A percentile compares a stretch with the other conserved stretches of the same genome.
Conservation (phyloP, 2,329 filamentous ascomycete genomes). For the Dothideomycetidae sp. region DNA sequence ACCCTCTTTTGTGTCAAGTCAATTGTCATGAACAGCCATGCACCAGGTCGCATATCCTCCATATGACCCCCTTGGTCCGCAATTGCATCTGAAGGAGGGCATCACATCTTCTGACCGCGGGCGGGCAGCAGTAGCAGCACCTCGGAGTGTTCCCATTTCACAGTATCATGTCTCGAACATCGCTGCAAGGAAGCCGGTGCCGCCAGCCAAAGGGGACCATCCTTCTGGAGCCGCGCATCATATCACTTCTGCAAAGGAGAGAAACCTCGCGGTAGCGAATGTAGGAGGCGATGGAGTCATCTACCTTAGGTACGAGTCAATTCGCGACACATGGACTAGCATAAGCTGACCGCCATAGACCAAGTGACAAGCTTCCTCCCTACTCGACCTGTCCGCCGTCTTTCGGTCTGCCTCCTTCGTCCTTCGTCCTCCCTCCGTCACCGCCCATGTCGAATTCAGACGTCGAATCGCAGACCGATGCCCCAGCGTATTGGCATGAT, state of each 20-base stretch:
- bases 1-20: no score
- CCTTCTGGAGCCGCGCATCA: neutral
- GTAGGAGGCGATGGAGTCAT: constrained; percentile 30
- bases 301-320: constrained; percentile 26
- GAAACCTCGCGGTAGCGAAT: constrained; percentile 30
- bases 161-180: neutral
- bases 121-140: neutral
- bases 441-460: constrained; percentile 2
- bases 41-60: neutral
- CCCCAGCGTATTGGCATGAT: constrained; percentile 12
- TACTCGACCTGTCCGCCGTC: constrained; percentile 8
- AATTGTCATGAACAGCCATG: neutral
- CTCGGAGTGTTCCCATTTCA: neutral
- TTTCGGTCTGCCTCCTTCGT: constrained; percentile 9
- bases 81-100: neutral
- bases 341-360: constrained; percentile 5
- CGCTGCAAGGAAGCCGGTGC: neutral
- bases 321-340: neutral
- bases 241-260: constrained; percentile 9
- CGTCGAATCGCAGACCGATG: constrained; percentile 2
- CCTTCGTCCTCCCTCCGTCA: constrained; percentile 10
- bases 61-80: neutral
- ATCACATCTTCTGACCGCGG: neutral
- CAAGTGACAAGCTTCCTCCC: constrained; percentile 1
- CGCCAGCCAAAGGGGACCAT: neutral